Percentiles rank a stretch among this genome's conserved stretches.
phyloP scores from a whole-genome alignment of 768 basidiomycete species.

The Obba rivulosa region DNA sequence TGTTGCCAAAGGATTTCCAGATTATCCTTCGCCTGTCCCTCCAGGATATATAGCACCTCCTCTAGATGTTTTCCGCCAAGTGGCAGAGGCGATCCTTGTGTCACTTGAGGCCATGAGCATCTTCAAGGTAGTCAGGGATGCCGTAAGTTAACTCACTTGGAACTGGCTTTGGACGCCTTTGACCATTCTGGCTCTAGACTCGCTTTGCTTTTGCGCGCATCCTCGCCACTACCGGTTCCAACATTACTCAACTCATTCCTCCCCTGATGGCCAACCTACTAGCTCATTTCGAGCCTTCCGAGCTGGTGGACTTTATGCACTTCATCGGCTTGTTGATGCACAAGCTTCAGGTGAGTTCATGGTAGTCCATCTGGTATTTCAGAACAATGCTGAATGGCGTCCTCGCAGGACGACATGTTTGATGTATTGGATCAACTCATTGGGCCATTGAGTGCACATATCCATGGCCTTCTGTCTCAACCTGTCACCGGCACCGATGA shows the following conservation, averaged over 20 bases:
- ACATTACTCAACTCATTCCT: conserved; percentile 83
- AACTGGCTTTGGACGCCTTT: neutral
- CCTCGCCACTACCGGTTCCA: conserved; percentile 82
- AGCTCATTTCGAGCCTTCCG: conserved; percentile 85
- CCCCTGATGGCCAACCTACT: conserved; percentile 88
- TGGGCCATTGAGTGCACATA: conserved; percentile 79
- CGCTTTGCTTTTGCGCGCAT: conserved; percentile 93
- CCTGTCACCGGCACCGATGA: conserved; percentile 88
- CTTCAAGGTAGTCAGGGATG: conserved; percentile 84
- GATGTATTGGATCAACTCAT: conserved; percentile 87
- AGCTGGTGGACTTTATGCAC: conserved; percentile 92
- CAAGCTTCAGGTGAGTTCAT: conserved; percentile 81
- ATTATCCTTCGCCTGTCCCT: conserved; percentile 67
- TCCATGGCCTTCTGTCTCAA: conserved; percentile 72
- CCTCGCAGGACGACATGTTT: conserved; percentile 70
- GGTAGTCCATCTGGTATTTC: too few species aligned
- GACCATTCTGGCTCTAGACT: conserved; percentile 44
- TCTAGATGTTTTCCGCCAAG: conserved; percentile 74
- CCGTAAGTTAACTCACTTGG: conserved; percentile 49
- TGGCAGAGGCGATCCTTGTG: conserved; percentile 82
- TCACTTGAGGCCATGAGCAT: conserved; percentile 85
- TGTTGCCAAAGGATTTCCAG: conserved; percentile 95
- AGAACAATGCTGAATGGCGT: conserved; percentile 60
- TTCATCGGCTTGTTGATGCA: conserved; percentile 91
- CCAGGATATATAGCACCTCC: conserved; percentile 66